phyloP scores from a whole-genome alignment of 2,329 filamentous ascomycete genomes.

The Ploettnerulaceae sp. region DNA sequence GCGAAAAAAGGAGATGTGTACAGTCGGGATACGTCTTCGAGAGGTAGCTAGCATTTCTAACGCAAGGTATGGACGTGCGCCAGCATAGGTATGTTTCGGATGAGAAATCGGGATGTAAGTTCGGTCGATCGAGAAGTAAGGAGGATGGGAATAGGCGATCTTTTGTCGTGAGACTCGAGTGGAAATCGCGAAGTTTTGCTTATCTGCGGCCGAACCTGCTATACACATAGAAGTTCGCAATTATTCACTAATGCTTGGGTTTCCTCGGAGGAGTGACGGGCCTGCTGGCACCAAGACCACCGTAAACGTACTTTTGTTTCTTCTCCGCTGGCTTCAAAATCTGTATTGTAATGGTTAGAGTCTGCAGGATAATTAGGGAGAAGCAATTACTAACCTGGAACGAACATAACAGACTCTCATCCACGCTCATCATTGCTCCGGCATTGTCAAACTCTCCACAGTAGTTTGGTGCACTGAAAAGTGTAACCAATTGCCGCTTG shows the following conservation, averaged over 20 bases:
- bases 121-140: constrained; percentile 18
- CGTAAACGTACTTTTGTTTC: constrained; percentile 99
- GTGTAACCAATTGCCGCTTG: constrained; percentile 92
- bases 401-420: constrained; percentile 95
- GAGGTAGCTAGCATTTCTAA: constrained; percentile 17
- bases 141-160: constrained; percentile 27
- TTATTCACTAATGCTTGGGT: constrained; percentile 59
- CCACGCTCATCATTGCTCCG: constrained; percentile 99
- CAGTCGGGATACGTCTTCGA: constrained; percentile 21
- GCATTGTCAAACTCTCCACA: constrained; percentile 99
- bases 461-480: constrained; percentile 98
- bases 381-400: constrained; percentile 72
- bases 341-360: constrained; percentile 41
- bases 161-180: constrained; percentile 26
- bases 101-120: constrained; percentile 24
- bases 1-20: constrained; percentile 26
- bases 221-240: constrained; percentile 64
- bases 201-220: constrained; percentile 97
- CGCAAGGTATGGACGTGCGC: constrained; percentile 20
- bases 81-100: constrained; percentile 32
- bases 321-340: constrained; percentile 99
- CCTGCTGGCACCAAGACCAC: constrained; percentile 65
- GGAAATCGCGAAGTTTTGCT: constrained; percentile 34
- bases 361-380: background rate
- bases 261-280: constrained; percentile 67